These are phyloP conservation scores for Paramecium octaurelia DNA, from an alignment of 73 alveolate species.

Conservation along the genomic window DNA sequence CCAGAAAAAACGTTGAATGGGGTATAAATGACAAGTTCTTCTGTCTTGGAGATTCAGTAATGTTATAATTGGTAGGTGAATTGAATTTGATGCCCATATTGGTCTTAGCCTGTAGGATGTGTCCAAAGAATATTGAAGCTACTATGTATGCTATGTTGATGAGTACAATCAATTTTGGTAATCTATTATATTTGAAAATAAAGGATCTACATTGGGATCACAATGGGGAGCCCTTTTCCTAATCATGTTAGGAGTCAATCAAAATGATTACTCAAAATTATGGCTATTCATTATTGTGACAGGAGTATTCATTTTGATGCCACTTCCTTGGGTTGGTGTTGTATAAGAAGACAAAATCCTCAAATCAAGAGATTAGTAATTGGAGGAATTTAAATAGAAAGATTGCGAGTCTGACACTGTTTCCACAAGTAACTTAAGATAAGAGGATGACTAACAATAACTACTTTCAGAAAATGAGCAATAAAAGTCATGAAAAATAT, in stretches of 20 bases:
- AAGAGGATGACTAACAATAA: background rate
- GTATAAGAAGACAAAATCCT: background rate
- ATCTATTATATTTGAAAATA: background rate
- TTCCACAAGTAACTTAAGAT: background rate
- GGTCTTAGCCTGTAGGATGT: conserved; percentile 81
- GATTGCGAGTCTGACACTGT: background rate
- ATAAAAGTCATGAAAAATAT: background rate
- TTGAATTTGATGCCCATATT: conserved; percentile 80
- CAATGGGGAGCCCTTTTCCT: conserved; percentile 76
- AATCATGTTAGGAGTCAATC: conserved; percentile 70
- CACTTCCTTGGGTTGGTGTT: conserved; percentile 40
- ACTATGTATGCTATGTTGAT: conserved; percentile 81
- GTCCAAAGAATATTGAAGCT: conserved; percentile 87
- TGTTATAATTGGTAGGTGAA: conserved; percentile 67
- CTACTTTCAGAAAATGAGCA: background rate
- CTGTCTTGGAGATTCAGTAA: conserved; percentile 53
- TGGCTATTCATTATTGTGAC: conserved; percentile 67
- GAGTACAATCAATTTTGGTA: conserved; percentile 80
- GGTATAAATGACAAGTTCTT: conserved; percentile 67
- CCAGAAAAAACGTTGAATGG: conserved; percentile 53
- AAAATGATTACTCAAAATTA: conserved; percentile 65
- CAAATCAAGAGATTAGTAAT: background rate
- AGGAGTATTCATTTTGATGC: conserved; percentile 16
- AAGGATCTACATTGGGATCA: conserved; percentile 44
- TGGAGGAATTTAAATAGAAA: background rate